Evolutionary conservation across 192 early-diverging fungal genomes (phyloP).

Genomic region (Coemansia sp.): DNA sequence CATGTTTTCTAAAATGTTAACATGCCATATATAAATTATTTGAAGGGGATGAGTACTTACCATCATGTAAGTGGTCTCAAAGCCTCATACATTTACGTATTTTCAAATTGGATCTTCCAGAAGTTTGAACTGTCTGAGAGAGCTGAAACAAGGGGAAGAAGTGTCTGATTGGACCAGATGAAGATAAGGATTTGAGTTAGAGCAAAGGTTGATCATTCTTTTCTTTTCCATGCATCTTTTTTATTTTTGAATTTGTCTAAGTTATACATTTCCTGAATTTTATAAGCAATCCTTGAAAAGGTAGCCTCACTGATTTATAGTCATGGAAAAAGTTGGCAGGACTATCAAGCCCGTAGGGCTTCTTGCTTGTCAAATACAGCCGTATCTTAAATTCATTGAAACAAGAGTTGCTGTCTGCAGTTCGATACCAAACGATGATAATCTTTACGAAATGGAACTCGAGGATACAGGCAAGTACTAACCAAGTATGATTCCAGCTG

Average conservation of each 20-base stretch:
- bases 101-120: no score
- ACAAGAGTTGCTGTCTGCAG: constrained; percentile 59
- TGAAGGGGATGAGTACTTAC: no score
- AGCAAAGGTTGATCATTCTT: no score
- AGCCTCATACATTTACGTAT: no score
- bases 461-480: constrained; percentile 57
- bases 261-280: background rate
- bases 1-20: no score
- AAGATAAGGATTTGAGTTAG: no score
- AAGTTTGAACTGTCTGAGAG: no score
- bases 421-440: constrained; percentile 54
- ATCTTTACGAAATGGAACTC: constrained; percentile 62
- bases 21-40: no score
- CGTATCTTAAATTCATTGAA: constrained; percentile 49
- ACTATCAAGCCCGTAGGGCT: constrained; percentile 52
- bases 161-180: no score
- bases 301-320: background rate
- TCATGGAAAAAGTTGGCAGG: background rate
- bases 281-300: no score
- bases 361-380: constrained; percentile 62
- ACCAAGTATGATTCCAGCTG: background rate
- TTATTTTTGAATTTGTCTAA: background rate
- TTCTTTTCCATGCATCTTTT: background rate
- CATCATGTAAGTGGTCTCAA: no score
- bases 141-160: no score